Percentiles rank a stretch among this genome's conserved stretches.
Evolutionary conservation across 345 rosid genomes (phyloP).

Genomic region (Linum lewisii): DNA sequence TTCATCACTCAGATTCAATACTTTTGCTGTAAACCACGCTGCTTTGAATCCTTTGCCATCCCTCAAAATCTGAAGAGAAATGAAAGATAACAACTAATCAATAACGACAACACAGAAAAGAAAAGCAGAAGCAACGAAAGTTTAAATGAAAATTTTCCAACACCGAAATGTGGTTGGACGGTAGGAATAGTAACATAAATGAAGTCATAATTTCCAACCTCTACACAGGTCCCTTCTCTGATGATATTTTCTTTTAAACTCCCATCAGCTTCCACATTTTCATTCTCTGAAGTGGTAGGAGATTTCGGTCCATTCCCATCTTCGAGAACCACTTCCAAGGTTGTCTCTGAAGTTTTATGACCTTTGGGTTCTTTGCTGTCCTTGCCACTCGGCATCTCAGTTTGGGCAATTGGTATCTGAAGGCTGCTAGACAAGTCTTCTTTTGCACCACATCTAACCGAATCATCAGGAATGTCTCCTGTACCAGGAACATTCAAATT

Average conservation of each 20-base stretch:
- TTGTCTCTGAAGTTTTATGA: constrained; percentile 30
- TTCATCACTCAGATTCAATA: constrained; percentile 60
- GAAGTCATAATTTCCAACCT: constrained; percentile 38
- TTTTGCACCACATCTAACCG: constrained; percentile 24
- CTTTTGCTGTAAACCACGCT: constrained; percentile 78
- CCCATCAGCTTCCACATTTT: constrained; percentile 24
- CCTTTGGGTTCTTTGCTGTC: constrained; percentile 35
- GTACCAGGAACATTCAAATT: constrained; percentile 12
- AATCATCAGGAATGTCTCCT: constrained; percentile 19
- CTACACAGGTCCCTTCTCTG: constrained; percentile 68
- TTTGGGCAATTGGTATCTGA: no score
- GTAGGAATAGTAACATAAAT: no score
- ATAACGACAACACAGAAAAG: neutral
- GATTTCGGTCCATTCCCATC: constrained; percentile 32
- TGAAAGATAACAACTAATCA: neutral
- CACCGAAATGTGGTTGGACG: no score
- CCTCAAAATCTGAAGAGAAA: constrained; percentile 52
- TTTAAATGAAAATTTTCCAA: neutral
- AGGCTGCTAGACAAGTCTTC: constrained; percentile 24
- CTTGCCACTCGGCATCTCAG: constrained; percentile 30
- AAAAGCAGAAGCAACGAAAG: neutral
- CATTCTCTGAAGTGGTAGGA: constrained; percentile 22
- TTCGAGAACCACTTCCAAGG: constrained; percentile 32
- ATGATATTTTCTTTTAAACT: constrained; percentile 32
- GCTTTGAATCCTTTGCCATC: constrained; percentile 53